Base-by-base conservation (phyloP, 2,329 filamentous ascomycete genomes). In the Fusarium sp. region DNA sequence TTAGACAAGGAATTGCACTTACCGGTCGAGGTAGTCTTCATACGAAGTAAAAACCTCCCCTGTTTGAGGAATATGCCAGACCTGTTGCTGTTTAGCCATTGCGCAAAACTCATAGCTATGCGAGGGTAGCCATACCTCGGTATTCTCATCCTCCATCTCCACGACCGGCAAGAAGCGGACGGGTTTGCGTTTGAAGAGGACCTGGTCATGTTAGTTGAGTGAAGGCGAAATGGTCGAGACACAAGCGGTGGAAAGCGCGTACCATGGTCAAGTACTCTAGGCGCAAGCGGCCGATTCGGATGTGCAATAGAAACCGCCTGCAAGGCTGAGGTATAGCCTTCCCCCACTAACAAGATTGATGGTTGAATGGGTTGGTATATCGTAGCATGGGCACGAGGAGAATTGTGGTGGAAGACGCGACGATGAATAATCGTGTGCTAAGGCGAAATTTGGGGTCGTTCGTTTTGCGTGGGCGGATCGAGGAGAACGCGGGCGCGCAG, bases 141-240 rank as follows among this genome's bases (percentile, higher is more conserved):
- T 86, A 75, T 92, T 89, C 71, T 97, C 93, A 84, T 96, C 90
- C 72, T 94, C 86, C 71, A 95, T 88, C 53, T 87, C 84, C 23
- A 92, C 91, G 47, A 86, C 85, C 49, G 92, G 87, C 71, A 94
- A 84, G 78, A 93, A 92, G 82, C 93, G 90, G 77, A 98, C 94
- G 59, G 94, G 94, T 82, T 98, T 98, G 76, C 96, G 90, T 84
- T 98, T 98, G 82, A 93, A 98, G 70, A 97, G 87, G 74, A 99
- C 95, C 95, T 98, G 61, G 31, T 46, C 26, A 57, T 31, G 37
- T 12, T 21, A 24, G 35, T 50, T 69, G 31, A 68, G 68, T 42
- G 29, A 62, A 59, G 58, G 50, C n/a, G 42, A 37, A 26, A 41
- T 41, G 56, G 48, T n/a, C 23, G 11, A 43, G 12, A 44, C 21